Conservation (phyloP, 441 rosid genomes). For the Erodium trifolium region DNA sequence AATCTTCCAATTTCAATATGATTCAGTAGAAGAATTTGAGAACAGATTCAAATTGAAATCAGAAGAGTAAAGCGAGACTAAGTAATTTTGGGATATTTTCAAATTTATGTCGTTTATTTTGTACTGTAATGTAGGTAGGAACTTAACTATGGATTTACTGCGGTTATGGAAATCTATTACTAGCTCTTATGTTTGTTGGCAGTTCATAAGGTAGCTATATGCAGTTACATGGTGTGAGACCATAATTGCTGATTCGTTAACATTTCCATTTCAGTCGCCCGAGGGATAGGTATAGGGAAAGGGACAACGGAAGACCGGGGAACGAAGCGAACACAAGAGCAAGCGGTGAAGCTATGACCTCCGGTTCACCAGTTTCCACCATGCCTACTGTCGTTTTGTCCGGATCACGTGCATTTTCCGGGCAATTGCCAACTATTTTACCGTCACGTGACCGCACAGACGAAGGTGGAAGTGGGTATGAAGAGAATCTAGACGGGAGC, state of each 20-base stretch:
- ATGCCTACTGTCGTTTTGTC: conserved; percentile 46
- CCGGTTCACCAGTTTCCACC: conserved; percentile 28
- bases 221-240: no score
- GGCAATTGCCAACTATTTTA: conserved; percentile 63
- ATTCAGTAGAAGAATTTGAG: no score
- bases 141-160: no score
- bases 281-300: conserved; percentile 68
- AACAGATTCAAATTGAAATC: no score
- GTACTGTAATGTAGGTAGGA: no score
- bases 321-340: conserved; percentile 46
- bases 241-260: background rate
- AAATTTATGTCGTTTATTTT: background rate
- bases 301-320: conserved; percentile 59
- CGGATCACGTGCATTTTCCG: conserved; percentile 51
- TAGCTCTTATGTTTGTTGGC: no score
- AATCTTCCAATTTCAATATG: no score
- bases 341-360: conserved; percentile 28
- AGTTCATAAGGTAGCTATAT: no score
- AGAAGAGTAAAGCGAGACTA: no score
- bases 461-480: conserved; percentile 56
- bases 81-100: background rate
- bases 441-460: conserved; percentile 66
- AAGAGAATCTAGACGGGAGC: conserved; percentile 68
- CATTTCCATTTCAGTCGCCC: conserved; percentile 36
- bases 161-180: no score